Percentiles rank a stretch among this genome's conserved stretches.
These are phyloP conservation scores for Psilocybe azurescens DNA, from an alignment of 768 basidiomycete genomes.

Conservation along the genomic window DNA sequence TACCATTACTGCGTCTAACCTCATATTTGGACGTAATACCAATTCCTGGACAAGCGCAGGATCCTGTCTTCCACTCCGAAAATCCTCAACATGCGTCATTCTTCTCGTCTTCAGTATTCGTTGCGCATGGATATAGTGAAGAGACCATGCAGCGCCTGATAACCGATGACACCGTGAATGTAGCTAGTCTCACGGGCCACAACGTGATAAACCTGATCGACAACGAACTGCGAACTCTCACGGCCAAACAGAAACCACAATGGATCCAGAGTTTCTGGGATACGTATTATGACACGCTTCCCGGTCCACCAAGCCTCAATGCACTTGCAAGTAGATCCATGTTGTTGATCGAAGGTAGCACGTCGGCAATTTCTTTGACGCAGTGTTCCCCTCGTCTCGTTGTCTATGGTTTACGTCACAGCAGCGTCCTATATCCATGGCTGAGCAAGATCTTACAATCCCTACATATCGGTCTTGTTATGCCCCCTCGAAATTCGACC, in stretches of 20 bases:
- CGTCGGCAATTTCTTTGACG: not conserved
- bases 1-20: constrained; percentile 14
- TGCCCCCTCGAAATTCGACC: not conserved
- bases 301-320: constrained; percentile 15
- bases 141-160: not conserved
- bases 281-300: constrained; percentile 7
- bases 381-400: constrained; percentile 12
- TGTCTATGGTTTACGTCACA: not conserved
- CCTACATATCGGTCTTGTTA: constrained; percentile 10
- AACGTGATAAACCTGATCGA: not conserved
- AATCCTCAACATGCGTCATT: not conserved
- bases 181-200: not conserved
- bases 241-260: not conserved
- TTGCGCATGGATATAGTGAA: not conserved
- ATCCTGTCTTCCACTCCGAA: constrained; percentile 4
- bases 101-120: constrained; percentile 12
- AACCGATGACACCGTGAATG: constrained; percentile 6
- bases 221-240: not conserved
- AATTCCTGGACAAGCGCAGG: not conserved
- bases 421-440: not conserved
- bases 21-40: not conserved
- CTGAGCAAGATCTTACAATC: not conserved
- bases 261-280: constrained; percentile 17
- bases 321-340: not conserved
- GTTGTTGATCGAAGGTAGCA: not conserved